Evolutionary conservation across 2,329 filamentous ascomycete species (phyloP).

Genomic region (Waltergamsia citrina): DNA sequence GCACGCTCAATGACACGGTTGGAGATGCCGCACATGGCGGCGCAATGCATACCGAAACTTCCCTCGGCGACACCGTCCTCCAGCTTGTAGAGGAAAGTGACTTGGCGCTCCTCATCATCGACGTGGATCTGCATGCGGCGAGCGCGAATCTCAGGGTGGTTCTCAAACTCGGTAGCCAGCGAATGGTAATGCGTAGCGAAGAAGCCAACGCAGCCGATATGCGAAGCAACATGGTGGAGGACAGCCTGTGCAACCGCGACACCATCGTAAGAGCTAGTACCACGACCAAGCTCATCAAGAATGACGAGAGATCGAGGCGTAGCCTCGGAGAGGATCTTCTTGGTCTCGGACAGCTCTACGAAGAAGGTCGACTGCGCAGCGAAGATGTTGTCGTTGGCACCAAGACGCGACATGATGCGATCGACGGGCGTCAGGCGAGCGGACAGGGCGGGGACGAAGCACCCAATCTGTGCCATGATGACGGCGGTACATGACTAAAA

Average conservation of each 20-base stretch:
- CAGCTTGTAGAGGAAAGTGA: conserved; percentile 94
- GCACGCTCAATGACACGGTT: conserved; percentile 73
- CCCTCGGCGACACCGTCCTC: conserved; percentile 92
- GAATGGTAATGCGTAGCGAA: conserved; percentile 98
- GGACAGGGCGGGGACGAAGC: conserved; percentile 75
- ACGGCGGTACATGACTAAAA: conserved; percentile 80
- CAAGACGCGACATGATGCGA: conserved; percentile 96
- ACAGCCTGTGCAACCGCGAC: conserved; percentile 95
- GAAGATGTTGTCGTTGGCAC: conserved; percentile 98
- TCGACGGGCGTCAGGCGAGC: conserved; percentile 85
- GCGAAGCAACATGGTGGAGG: conserved; percentile 88
- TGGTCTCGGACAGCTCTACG: conserved; percentile 92
- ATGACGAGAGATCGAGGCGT: conserved; percentile 93
- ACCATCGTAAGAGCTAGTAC: conserved; percentile 91
- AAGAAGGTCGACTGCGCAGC: conserved; percentile 97
- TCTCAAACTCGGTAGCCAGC: conserved; percentile 80
- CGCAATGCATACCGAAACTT: conserved; percentile 98
- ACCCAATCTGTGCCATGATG: conserved; percentile 95
- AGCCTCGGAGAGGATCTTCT: conserved; percentile 93
- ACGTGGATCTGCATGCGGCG: conserved; percentile 94
- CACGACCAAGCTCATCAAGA: conserved; percentile 89
- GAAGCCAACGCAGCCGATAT: conserved; percentile 90
- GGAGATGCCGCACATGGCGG: conserved; percentile 93
- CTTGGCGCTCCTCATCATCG: conserved; percentile 70
- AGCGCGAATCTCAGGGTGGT: conserved; percentile 77